Evolutionary conservation across 768 basidiomycete genomes (phyloP).

Genomic region (Amanita muscaria): DNA sequence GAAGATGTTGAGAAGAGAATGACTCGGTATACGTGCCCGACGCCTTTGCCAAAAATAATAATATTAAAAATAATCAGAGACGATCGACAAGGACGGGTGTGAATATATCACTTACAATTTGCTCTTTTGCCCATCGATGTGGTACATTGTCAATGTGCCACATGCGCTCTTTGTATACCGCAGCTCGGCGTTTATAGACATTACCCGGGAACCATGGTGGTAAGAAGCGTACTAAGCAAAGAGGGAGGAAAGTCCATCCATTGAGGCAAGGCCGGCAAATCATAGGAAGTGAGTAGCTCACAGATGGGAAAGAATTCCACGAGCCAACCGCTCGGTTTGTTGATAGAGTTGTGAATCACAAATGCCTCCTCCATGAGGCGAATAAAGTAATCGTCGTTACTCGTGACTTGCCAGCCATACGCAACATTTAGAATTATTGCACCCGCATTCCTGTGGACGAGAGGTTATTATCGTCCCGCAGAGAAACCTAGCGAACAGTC

Average conservation of each 20-base stretch:
- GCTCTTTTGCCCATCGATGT: constrained; percentile 22
- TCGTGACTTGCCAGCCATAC: constrained; percentile 31
- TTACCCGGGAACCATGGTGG: constrained; percentile 37
- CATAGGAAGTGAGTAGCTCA: constrained; percentile 13
- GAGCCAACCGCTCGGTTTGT: constrained; percentile 26
- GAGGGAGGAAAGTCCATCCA: neutral
- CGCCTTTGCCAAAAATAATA: too few relatives aligned
- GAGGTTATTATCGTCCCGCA: neutral
- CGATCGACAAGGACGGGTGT: neutral
- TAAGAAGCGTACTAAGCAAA: constrained; percentile 26
- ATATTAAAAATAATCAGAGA: too few relatives aligned
- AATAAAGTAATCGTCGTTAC: constrained; percentile 26
- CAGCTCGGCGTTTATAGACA: constrained; percentile 27
- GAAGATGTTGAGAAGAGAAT: constrained; percentile 8
- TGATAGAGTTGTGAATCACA: constrained; percentile 16
- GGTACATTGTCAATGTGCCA: constrained; percentile 18
- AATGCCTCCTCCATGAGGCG: constrained; percentile 23
- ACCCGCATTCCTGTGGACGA: constrained; percentile 23
- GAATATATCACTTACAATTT: constrained; percentile 19
- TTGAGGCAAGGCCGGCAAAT: neutral
- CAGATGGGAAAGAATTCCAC: constrained; percentile 33
- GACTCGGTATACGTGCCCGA: neutral
- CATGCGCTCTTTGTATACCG: constrained; percentile 12
- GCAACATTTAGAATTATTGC: constrained; percentile 29
- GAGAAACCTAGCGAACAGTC: neutral